Base-by-base conservation (phyloP, 164 flowering plant genomes). In the Platanus orientalis region DNA sequence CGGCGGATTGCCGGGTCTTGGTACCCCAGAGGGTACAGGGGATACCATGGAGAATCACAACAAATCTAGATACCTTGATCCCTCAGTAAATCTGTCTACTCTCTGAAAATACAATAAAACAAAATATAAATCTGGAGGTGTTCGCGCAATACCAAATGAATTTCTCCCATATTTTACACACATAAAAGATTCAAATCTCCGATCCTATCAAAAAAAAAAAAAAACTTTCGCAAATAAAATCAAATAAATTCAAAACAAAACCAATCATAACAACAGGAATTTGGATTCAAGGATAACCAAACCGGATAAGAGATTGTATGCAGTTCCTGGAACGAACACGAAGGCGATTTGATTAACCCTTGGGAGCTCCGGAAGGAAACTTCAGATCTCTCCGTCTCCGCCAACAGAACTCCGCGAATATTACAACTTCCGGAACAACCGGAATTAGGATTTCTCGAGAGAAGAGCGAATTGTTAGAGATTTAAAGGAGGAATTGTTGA, bases 1-100 rank as follows among this genome's bases (percentile, higher is more conserved):
- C 0, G 86, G 88, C 2, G 79, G 67, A 64, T 68, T 65, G 24
- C 79, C 78, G 1, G 82, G 86, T 64, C 89, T 79, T 56, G 86
- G 86, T 75, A 81, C 86, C 80, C 93, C 82, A 27, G 85, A 71
- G 72, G 84, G 88, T 82, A 76, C 76, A 62, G 80, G 81, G 73
- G 89, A 73, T 47, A 83, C 86, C 96, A 89, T 89, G 60, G 53
- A 55, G 53, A 63, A 67, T 56, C 56, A 66, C 63, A 52, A 40
- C 29, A 24, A 56, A 30, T 30, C 55, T 28, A 54, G 64, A 36
- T 53, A 49, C 47, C 23, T 51, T 44, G 50, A 55, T 57, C 32
- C 60, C 20, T 42, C 60, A 23, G 55, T 27, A 49, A 30, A 64
- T 39, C 59, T 60, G 27, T 30, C 16, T 58, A 24, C 20, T 52